Conservation (phyloP, 148 eudicot species). For the Rhododendron molle region DNA sequence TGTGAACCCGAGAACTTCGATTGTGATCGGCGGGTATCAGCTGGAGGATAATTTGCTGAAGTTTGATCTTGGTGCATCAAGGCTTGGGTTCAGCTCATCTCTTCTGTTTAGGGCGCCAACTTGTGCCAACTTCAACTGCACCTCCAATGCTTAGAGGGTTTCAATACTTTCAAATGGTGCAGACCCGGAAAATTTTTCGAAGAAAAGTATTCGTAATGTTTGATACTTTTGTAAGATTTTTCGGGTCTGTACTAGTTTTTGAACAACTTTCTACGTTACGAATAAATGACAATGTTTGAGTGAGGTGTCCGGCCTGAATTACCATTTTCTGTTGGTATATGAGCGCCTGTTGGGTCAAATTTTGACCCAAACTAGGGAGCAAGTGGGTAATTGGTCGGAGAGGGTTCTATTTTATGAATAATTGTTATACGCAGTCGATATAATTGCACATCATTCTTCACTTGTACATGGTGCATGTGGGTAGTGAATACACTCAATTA, state of each 20-base stretch:
- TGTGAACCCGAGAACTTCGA: conserved; percentile 12
- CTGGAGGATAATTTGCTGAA: conserved; percentile 50
- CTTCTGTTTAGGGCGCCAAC: conserved; percentile 21
- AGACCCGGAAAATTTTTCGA: neutral
- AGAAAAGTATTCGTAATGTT: neutral
- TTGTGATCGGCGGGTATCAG: conserved; percentile 49
- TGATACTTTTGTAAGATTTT: neutral
- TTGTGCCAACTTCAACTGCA: conserved; percentile 43
- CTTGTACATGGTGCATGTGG: too few species aligned
- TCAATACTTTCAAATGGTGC: neutral
- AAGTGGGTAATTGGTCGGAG: too few species aligned
- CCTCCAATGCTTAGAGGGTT: conserved; percentile 4
- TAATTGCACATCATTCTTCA: too few species aligned
- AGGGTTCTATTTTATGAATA: too few species aligned
- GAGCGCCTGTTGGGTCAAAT: too few species aligned
- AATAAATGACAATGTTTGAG: too few species aligned
- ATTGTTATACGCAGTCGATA: too few species aligned
- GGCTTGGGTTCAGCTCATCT: conserved; percentile 42
- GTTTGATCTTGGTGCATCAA: conserved; percentile 32
- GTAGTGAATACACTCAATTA: too few species aligned
- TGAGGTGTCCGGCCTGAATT: too few species aligned
- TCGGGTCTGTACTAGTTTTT: neutral
- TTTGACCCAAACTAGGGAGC: too few species aligned
- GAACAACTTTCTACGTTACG: neutral
- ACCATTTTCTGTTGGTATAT: too few species aligned